Percentiles rank a stretch among this genome's conserved stretches.
Evolutionary conservation across 495 filamentous ascomycete species (phyloP).

Genomic region (Aspergillus sclerotioniger): DNA sequence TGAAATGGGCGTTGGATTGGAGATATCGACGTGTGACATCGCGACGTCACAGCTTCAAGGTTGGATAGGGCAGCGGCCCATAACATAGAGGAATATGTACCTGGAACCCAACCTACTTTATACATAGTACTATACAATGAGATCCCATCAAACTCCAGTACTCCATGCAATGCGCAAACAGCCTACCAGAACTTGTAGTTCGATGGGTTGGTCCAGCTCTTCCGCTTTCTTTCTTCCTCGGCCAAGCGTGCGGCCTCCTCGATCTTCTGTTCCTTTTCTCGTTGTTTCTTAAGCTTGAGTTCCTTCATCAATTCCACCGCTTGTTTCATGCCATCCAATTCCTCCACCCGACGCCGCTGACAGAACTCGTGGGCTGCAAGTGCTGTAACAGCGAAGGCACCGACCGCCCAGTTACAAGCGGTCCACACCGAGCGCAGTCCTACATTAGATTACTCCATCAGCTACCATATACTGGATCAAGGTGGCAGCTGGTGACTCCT

Average conservation of each 20-base stretch:
- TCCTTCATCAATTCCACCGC: conserved; percentile 77
- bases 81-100: conserved; percentile 23
- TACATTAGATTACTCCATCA: conserved; percentile 21
- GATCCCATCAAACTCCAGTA: conserved; percentile 35
- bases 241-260: conserved; percentile 42
- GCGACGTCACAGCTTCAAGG: conserved; percentile 3
- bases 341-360: conserved; percentile 63
- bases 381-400: conserved; percentile 63
- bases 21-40: conserved; percentile 8
- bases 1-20: conserved; percentile 14
- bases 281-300: conserved; percentile 65
- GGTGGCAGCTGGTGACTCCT: conserved; percentile 19
- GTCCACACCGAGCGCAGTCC: conserved; percentile 45
- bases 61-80: conserved; percentile 9
- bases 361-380: conserved; percentile 77
- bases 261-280: conserved; percentile 59
- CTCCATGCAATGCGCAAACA: conserved; percentile 29
- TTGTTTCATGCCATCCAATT: conserved; percentile 74
- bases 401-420: conserved; percentile 82
- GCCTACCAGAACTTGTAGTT: conserved; percentile 52
- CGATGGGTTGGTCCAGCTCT: conserved; percentile 50
- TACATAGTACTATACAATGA: conserved; percentile 38
- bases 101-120: conserved; percentile 17
- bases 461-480: neutral
- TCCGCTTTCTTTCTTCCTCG: conserved; percentile 51